These are phyloP conservation scores for Talaromyces funiculosus DNA, from an alignment of 2,329 filamentous ascomycete species.

Conservation along the genomic window DNA sequence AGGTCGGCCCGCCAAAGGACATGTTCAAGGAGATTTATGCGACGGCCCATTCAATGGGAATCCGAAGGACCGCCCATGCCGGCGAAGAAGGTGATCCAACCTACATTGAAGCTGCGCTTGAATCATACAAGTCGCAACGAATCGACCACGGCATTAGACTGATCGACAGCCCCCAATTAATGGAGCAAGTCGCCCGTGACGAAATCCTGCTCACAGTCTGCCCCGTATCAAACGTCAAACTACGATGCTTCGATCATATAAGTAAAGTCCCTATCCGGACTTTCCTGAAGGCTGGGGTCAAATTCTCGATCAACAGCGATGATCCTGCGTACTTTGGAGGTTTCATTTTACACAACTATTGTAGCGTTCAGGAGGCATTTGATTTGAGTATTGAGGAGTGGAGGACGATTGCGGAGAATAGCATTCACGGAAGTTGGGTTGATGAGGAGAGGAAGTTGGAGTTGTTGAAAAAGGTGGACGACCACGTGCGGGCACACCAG, in stretches of 20 bases:
- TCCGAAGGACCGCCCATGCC: constrained; percentile 65
- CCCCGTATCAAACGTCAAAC: constrained; percentile 64
- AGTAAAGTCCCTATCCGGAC: constrained; percentile 55
- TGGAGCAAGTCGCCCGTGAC: constrained; percentile 53
- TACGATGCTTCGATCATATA: constrained; percentile 52
- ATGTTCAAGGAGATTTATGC: constrained; percentile 59
- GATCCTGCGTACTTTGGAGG: constrained; percentile 72
- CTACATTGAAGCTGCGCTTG: constrained; percentile 61
- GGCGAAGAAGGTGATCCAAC: constrained; percentile 67
- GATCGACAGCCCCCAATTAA: constrained; percentile 53
- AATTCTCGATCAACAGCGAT: constrained; percentile 68
- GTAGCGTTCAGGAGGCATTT: constrained; percentile 68
- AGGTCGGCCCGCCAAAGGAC: constrained; percentile 50
- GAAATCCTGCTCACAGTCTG: constrained; percentile 64
- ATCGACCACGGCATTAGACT: constrained; percentile 72
- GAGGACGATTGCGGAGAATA: constrained; percentile 56
- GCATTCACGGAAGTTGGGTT: constrained; percentile 67
- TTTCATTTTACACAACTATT: constrained; percentile 70
- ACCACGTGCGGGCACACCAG: constrained; percentile 26
- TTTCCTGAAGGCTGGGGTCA: constrained; percentile 59
- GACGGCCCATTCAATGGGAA: constrained; percentile 47
- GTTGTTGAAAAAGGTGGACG: constrained; percentile 41
- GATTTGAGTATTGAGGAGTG: constrained; percentile 59
- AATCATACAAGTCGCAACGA: constrained; percentile 55
- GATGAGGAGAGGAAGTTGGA: constrained; percentile 55